Evolutionary conservation across 768 basidiomycete species (phyloP).

Genomic region (Suillus subluteus): DNA sequence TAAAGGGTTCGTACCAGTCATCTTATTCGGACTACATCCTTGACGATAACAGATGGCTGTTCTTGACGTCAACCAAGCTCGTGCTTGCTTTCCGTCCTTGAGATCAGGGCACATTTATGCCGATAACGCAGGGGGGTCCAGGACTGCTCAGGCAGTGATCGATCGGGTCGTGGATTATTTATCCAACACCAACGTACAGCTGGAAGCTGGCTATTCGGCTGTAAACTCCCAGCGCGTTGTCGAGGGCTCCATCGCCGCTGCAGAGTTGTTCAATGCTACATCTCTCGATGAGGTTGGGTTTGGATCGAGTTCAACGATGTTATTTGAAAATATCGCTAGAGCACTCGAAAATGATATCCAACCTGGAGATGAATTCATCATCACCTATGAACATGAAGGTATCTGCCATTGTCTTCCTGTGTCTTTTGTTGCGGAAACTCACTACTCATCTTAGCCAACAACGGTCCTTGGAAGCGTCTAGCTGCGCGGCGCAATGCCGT

Average conservation of each 20-base stretch:
- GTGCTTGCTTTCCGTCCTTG: slow-evolving; percentile 67
- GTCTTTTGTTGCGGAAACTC: neutral
- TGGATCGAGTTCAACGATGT: slow-evolving; percentile 67
- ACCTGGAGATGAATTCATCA: slow-evolving; percentile 70
- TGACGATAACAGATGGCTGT: slow-evolving; percentile 19
- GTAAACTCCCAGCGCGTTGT: slow-evolving; percentile 55
- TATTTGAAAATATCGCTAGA: slow-evolving; percentile 70
- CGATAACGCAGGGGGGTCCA: slow-evolving; percentile 81
- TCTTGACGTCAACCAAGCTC: slow-evolving; percentile 55
- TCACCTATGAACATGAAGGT: slow-evolving; percentile 86
- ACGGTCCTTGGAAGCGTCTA: slow-evolving; percentile 76
- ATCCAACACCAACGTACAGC: slow-evolving; percentile 70
- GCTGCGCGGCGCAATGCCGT: slow-evolving; percentile 59
- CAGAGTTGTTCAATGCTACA: slow-evolving; percentile 64
- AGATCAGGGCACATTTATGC: slow-evolving; percentile 63
- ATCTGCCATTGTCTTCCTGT: slow-evolving; percentile 9
- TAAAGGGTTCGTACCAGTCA: neutral
- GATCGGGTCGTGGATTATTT: slow-evolving; percentile 71
- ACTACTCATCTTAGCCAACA: slow-evolving; percentile 55
- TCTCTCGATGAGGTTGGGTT: slow-evolving; percentile 67
- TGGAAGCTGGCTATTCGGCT: slow-evolving; percentile 69
- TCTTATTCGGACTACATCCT: neutral
- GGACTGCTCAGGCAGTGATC: slow-evolving; percentile 55
- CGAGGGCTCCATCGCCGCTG: slow-evolving; percentile 54
- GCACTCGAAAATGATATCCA: slow-evolving; percentile 58